Conservation (phyloP, 1,284 basidiomycete genomes). For the Ganoderma multipileum region DNA sequence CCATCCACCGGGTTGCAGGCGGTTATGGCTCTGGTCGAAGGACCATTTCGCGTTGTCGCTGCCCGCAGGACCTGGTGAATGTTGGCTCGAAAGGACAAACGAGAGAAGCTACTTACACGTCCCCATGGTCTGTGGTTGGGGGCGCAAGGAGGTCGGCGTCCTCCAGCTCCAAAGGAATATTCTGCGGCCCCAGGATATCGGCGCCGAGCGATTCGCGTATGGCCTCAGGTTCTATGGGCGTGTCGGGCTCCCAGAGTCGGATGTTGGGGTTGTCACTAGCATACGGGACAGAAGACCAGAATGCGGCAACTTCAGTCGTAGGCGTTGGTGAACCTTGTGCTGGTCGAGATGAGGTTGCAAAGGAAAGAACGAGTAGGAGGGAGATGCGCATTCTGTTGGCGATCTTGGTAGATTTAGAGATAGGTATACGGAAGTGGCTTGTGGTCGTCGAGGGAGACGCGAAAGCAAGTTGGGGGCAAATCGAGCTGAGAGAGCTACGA, state of each 20-base stretch:
- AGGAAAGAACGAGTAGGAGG: constrained; percentile 14
- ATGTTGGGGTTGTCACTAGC: constrained; percentile 61
- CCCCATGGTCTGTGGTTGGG: constrained; percentile 71
- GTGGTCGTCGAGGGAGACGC: neutral
- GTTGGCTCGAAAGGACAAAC: neutral
- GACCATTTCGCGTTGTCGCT: constrained; percentile 76
- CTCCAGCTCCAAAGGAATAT: constrained; percentile 57
- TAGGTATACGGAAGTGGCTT: constrained; percentile 12
- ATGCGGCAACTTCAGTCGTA: constrained; percentile 6
- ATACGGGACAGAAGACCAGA: constrained; percentile 49
- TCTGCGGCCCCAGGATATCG: constrained; percentile 61
- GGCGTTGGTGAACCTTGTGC: constrained; percentile 11
- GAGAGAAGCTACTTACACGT: constrained; percentile 52
- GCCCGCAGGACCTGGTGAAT: neutral
- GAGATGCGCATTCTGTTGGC: constrained; percentile 11
- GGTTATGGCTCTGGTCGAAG: constrained; percentile 72
- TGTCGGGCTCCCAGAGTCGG: constrained; percentile 45
- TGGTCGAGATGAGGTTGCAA: neutral
- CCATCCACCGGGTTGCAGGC: constrained; percentile 77
- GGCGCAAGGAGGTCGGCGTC: constrained; percentile 71
- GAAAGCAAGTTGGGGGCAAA: neutral
- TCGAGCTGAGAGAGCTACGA: neutral
- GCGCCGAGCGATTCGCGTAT: constrained; percentile 56
- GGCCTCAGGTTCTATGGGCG: constrained; percentile 41
- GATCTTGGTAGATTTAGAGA: constrained; percentile 6